Conservation (phyloP, 495 filamentous ascomycete genomes). For the Podospora sp. region DNA sequence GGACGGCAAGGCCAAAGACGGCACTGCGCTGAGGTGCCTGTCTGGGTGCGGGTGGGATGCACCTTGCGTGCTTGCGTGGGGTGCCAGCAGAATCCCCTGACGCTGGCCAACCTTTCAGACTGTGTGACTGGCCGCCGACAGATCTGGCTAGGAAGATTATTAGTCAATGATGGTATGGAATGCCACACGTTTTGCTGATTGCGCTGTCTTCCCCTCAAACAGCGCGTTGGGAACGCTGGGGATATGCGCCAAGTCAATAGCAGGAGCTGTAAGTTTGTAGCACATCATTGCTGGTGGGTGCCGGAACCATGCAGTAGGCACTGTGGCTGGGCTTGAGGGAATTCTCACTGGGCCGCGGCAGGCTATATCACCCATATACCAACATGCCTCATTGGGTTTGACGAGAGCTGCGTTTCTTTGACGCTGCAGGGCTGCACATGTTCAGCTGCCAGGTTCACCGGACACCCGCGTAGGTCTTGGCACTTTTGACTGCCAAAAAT, state of each 20-base stretch:
- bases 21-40: background rate
- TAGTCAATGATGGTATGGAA: conserved; percentile 16
- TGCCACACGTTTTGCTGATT: conserved; percentile 12
- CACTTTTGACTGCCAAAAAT: background rate
- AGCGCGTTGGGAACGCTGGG: background rate
- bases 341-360: conserved; percentile 8
- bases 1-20: conserved; percentile 3
- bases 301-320: background rate
- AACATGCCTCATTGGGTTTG: conserved; percentile 19
- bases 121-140: conserved; percentile 9
- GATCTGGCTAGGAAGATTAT: conserved; percentile 12
- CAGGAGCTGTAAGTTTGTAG: background rate
- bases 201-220: background rate
- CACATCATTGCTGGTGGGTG: conserved; percentile 6
- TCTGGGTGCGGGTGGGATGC: background rate
- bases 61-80: conserved; percentile 7
- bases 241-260: conserved; percentile 19
- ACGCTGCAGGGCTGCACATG: background rate
- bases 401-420: background rate
- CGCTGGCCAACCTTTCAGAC: background rate
- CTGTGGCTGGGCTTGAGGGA: conserved; percentile 12
- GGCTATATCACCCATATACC: conserved; percentile 6
- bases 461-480: background rate
- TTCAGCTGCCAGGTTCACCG: conserved; percentile 10
- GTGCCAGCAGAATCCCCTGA: conserved; percentile 14